Evolutionary conservation across 2,329 filamentous ascomycete genomes (phyloP).

Genomic region (Aspergillus oerlinghausenensis): DNA sequence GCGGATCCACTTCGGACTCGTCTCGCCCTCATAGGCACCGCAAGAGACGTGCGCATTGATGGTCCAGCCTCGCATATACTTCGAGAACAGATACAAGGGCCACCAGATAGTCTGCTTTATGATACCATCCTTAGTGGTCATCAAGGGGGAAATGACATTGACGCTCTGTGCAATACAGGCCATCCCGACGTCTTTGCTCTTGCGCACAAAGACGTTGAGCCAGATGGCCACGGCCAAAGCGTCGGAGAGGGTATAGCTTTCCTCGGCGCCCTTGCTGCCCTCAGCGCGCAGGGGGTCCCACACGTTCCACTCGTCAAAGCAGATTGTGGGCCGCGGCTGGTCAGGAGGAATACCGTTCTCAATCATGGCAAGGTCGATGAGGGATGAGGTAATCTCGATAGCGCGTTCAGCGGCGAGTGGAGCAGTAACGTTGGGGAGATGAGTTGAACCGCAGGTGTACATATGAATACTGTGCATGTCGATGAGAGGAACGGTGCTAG

Average conservation of each 20-base stretch:
- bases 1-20: constrained; percentile 35
- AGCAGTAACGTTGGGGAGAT: constrained; percentile 55
- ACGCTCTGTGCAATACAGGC: constrained; percentile 73
- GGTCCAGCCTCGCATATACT: constrained; percentile 69
- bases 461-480: constrained; percentile 80
- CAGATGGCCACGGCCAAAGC: constrained; percentile 70
- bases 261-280: constrained; percentile 67
- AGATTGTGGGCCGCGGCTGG: constrained; percentile 64
- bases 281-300: constrained; percentile 71
- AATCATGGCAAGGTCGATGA: constrained; percentile 70
- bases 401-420: constrained; percentile 67
- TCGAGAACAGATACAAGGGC: constrained; percentile 64
- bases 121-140: constrained; percentile 63
- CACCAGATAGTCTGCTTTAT: constrained; percentile 72
- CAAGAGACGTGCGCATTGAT: constrained; percentile 62
- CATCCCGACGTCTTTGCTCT: constrained; percentile 68
- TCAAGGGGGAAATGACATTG: constrained; percentile 72
- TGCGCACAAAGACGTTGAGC: constrained; percentile 72
- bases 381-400: constrained; percentile 62
- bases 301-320: constrained; percentile 83
- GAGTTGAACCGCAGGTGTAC: constrained; percentile 61
- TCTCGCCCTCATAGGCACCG: constrained; percentile 59
- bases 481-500: constrained; percentile 48
- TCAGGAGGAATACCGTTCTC: constrained; percentile 55
- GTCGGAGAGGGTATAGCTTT: constrained; percentile 69